These are phyloP conservation scores for Cytidiella melzeri DNA, from an alignment of 768 basidiomycete genomes.

Conservation along the genomic window DNA sequence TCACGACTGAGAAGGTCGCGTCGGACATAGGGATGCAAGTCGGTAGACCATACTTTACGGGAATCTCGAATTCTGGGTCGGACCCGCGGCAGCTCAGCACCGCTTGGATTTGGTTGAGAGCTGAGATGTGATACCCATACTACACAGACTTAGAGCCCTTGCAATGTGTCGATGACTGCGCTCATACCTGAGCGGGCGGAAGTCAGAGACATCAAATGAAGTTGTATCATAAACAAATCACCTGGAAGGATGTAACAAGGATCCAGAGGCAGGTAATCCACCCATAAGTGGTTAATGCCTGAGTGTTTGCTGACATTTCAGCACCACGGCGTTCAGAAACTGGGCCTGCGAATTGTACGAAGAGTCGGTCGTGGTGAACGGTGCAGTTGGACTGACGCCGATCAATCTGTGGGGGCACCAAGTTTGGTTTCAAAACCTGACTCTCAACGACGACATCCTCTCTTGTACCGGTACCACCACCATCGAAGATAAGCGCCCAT, in stretches of 20 bases:
- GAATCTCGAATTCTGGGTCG: conserved; percentile 13
- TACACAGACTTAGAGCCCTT: conserved; percentile 20
- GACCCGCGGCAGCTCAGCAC: conserved; percentile 61
- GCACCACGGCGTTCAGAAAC: background rate
- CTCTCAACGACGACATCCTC: no score
- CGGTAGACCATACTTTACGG: conserved; percentile 39
- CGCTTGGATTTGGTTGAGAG: conserved; percentile 82
- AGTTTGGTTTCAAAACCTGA: no score
- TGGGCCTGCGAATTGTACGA: background rate
- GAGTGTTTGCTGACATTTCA: conserved; percentile 13
- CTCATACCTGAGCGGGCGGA: conserved; percentile 1
- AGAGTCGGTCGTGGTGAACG: background rate
- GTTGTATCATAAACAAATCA: conserved; percentile 7
- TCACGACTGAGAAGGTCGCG: conserved; percentile 74
- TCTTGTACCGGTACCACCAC: no score
- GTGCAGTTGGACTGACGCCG: no score
- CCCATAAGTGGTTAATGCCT: conserved; percentile 53
- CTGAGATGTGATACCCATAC: conserved; percentile 93
- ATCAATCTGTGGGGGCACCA: no score
- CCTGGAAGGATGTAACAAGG: conserved; percentile 53
- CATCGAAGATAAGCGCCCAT: no score
- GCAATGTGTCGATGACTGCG: background rate
- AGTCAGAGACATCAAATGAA: background rate
- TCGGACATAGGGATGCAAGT: conserved; percentile 79
- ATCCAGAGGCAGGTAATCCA: conserved; percentile 67